Evolutionary conservation across 1,284 basidiomycete species (phyloP), one percentile per base, ranked within the genome.

Genomic region (Ceratobasidium sp.): DNA sequence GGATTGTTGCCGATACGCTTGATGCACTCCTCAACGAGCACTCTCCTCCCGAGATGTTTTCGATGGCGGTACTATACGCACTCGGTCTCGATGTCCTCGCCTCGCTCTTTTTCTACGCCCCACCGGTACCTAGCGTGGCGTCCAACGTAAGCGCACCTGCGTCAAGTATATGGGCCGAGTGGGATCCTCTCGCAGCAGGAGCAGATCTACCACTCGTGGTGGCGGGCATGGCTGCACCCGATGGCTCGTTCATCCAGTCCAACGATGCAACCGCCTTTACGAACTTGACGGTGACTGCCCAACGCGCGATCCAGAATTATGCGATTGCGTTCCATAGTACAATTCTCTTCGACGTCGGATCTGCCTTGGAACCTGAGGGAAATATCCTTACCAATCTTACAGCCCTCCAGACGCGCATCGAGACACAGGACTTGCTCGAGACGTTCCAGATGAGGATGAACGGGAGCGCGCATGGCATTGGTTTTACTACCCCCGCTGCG

Each of bases 311-410:
- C 13, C 50, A 45, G 22, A 67, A 67, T 38, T 67, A 29, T 43
- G 62, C 50, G 17, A 54, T 67, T 27, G 62, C 22, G 13, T 29
- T 67, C 8, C 62, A 54, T 25, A 52, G 38, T 25, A 50, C 62
- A 6, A 67, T 67, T 29, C 50, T 67, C 22, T 34, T 67, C 8
- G 62, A 67, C 38, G 49, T 67, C 7, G 62, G 62, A 12, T 67
- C 62, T 22, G 54, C 62, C 15, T 49, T 53, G 10, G 35, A 32
- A 8, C 22, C 43, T 8, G 35, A 67, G n/a, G 32, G 15, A 22
- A 67, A 67, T 31, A 54, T 54, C 32, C 34, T 67, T 12, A 54
- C 62, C 25, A 67, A 67, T 25, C 20, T 31, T 25, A 53, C 62
- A 2, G 50, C 62, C 1, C 38, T 67, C 22, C 49, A 54, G 22